Conservation (phyloP, 2,329 filamentous ascomycete species). For the Hymenoscyphus scutula region DNA sequence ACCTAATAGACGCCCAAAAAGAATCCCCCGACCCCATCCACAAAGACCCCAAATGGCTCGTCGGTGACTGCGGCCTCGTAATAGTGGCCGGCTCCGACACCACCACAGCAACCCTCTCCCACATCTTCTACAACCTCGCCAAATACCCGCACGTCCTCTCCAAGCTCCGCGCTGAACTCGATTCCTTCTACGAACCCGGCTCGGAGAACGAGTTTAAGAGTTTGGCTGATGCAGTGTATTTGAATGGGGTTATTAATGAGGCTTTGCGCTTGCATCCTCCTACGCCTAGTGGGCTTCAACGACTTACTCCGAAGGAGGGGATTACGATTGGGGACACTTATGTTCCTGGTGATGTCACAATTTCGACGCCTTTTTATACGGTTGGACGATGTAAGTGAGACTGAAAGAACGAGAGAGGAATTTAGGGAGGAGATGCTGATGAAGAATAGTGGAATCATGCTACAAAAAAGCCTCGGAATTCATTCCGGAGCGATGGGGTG, state of each 20-base stretch:
- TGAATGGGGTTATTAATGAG: conserved; percentile 43
- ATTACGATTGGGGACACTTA: conserved; percentile 28
- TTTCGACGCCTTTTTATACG: conserved; percentile 21
- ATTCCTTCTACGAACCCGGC: conserved; percentile 11
- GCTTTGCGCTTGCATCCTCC: conserved; percentile 40
- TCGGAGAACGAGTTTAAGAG: conserved; percentile 14
- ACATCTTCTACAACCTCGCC: conserved; percentile 40
- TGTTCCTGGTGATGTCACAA: conserved; percentile 22
- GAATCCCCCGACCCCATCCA: conserved; percentile 12
- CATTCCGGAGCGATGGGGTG: conserved; percentile 28
- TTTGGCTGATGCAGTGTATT: conserved; percentile 27
- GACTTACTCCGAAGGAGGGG: conserved; percentile 40
- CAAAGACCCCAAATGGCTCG: conserved; percentile 20
- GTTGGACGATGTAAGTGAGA: conserved; percentile 26
- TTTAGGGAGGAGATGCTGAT: background rate
- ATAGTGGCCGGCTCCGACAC: conserved; percentile 44
- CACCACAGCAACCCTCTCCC: conserved; percentile 40
- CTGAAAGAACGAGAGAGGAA: background rate
- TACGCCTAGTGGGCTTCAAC: conserved; percentile 29
- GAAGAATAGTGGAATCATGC: conserved; percentile 11
- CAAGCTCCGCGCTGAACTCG: conserved; percentile 23
- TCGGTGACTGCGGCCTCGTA: conserved; percentile 29
- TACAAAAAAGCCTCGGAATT: conserved; percentile 20
- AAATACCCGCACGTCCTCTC: conserved; percentile 12
- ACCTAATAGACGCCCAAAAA: conserved; percentile 18